Evolutionary conservation across 2,329 filamentous ascomycete species (phyloP).

Genomic region (Aspergillus ochraceoroseus): DNA sequence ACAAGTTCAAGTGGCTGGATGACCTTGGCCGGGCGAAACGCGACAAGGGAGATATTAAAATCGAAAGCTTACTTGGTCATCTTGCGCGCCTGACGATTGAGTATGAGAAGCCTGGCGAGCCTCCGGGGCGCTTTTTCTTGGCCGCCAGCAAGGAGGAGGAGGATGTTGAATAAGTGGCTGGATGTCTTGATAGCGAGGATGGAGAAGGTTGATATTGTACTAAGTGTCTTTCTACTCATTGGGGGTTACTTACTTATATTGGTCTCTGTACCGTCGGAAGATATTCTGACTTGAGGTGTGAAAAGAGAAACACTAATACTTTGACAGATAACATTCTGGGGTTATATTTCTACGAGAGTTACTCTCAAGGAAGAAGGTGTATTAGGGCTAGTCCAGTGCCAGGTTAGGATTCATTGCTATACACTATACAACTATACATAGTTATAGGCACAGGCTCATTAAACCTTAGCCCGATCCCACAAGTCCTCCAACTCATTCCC

Average conservation of each 20-base stretch:
- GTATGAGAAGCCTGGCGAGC: constrained; percentile 46
- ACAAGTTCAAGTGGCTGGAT: constrained; percentile 43
- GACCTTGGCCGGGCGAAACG: constrained; percentile 48
- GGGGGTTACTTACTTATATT: too few species aligned
- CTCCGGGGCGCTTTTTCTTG: constrained; percentile 42
- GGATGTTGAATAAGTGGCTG: constrained; percentile 35
- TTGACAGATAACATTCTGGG: too few species aligned
- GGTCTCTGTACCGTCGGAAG: too few species aligned
- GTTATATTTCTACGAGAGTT: too few species aligned
- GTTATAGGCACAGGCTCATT: neutral
- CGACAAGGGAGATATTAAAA: constrained; percentile 47
- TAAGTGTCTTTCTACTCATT: too few species aligned
- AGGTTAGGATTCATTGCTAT: neutral
- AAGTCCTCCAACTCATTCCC: constrained; percentile 30
- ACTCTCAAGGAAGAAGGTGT: too few species aligned
- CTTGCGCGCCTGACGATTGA: constrained; percentile 48
- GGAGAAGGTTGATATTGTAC: too few species aligned
- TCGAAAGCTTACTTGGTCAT: constrained; percentile 49
- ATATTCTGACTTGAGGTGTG: too few species aligned
- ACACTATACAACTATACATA: neutral
- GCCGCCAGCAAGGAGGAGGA: constrained; percentile 44
- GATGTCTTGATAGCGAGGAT: neutral
- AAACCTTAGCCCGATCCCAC: constrained; percentile 19
- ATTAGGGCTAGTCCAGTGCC: neutral
- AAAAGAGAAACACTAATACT: too few species aligned